A percentile compares a stretch with the other conserved stretches of the same genome.
Evolutionary conservation across 2,329 filamentous ascomycete species (phyloP).

Genomic region (Periconia sp.): DNA sequence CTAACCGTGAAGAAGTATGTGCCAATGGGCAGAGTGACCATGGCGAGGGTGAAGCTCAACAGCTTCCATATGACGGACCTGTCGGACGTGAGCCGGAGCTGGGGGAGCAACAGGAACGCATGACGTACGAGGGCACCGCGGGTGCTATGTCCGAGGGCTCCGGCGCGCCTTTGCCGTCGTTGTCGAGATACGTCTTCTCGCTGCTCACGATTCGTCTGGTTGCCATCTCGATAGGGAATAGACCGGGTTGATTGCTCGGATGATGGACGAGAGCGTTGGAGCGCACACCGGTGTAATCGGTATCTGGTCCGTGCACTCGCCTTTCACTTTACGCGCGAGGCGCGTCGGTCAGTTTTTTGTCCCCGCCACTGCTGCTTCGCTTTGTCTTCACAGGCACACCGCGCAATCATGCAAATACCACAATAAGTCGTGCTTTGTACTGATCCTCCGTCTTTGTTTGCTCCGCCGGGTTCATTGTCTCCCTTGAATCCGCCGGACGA

Average conservation of each 20-base stretch:
- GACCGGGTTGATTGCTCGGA: constrained; percentile 1
- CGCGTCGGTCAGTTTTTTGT: constrained; percentile 18
- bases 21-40: constrained; percentile 85
- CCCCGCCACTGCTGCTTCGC: constrained; percentile 13
- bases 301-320: constrained; percentile 2
- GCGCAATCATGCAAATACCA: constrained; percentile 1
- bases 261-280: not conserved
- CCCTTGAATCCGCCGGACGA: constrained; percentile 8
- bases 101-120: constrained; percentile 2
- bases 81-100: constrained; percentile 1
- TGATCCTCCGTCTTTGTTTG: constrained; percentile 18
- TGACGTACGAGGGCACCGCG: constrained; percentile 79
- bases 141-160: constrained; percentile 77
- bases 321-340: constrained; percentile 10
- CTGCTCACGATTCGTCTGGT: constrained; percentile 69
- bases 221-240: constrained; percentile 60
- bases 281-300: not conserved
- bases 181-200: constrained; percentile 68
- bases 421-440: constrained; percentile 23
- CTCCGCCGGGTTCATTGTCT: constrained; percentile 5
- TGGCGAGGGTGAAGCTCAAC: constrained; percentile 86
- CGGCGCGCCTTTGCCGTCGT: constrained; percentile 33
- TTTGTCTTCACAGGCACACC: constrained; percentile 13
- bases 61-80: constrained; percentile 90
- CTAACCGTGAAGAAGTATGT: constrained; percentile 86